Conservation (phyloP, 2,329 filamentous ascomycete genomes). For the Thielaviopsis euricoi region DNA sequence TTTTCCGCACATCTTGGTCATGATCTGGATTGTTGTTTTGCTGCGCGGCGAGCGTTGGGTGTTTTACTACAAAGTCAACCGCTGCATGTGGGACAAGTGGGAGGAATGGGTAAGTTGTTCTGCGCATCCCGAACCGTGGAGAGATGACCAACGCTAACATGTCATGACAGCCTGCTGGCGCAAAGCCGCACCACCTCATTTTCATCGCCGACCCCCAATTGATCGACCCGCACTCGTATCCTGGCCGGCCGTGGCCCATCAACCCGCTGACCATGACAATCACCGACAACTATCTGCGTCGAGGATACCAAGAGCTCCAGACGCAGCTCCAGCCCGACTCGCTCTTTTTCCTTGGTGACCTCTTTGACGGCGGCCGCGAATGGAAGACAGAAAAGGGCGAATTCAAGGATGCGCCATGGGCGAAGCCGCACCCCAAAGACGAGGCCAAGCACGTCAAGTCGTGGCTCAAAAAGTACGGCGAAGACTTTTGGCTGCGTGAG, state of each 20-base stretch:
- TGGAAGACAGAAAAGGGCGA: constrained; percentile 60
- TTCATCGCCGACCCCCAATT: constrained; percentile 84
- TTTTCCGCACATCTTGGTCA: constrained; percentile 50
- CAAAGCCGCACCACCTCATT: constrained; percentile 67
- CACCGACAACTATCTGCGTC: constrained; percentile 79
- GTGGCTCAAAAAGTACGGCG: constrained; percentile 60
- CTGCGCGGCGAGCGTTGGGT: constrained; percentile 74
- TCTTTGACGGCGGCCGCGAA: constrained; percentile 91
- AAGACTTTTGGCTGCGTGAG: constrained; percentile 73
- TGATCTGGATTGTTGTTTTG: constrained; percentile 60
- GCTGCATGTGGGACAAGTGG: constrained; percentile 74
- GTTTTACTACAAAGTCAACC: constrained; percentile 52
- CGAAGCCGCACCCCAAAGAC: constrained; percentile 29
- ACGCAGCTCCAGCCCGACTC: constrained; percentile 65
- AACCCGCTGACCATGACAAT: constrained; percentile 38
- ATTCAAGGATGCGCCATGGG: constrained; percentile 44
- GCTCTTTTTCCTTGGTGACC: constrained; percentile 77
- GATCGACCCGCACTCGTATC: constrained; percentile 89
- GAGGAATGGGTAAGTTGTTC: constrained; percentile 63
- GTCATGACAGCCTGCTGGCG: constrained; percentile 47
- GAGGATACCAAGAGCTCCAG: constrained; percentile 68
- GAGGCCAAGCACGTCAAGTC: constrained; percentile 42
- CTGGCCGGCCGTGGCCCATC: constrained; percentile 51
- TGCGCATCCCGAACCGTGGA: not conserved
- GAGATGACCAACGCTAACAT: not conserved